Base-by-base conservation (phyloP, 1,284 basidiomycete species). In the Ganoderma meredithae region DNA sequence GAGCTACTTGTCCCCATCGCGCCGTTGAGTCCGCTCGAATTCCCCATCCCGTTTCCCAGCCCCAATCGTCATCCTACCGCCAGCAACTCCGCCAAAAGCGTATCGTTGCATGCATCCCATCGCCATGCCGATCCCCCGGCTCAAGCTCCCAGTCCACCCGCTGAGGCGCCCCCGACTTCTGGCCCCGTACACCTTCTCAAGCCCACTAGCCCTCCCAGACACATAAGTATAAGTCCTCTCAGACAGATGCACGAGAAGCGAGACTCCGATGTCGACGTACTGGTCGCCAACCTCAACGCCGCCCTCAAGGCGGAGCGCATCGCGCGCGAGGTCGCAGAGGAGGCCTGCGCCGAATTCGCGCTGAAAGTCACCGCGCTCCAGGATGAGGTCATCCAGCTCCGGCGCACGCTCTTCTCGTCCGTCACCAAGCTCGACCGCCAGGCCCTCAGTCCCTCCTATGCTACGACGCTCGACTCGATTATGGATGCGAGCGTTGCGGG, bases 341-440 rank as follows among this genome's bases (percentile, higher is more conserved):
- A 69, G 10, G 65, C 67, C 5, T 74, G 71, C 61, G 64, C 36
- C 0, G 65, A 44, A 9, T 66, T 74, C 13, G 49, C 49, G 8
- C 53, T 62, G 17, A 68, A 74, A 22, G 60, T 73, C 27, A 60
- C 66, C 6, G 56, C 63, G 7, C 68, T 76, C 17, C 77, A 76
- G 49, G 39, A 73, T 1, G 77, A 81, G 60, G 74, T 82, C 59
- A 64, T 79, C 39, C 66, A 74, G 25, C 68, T 76, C 0, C 79
- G 79, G 47, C 58, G 36, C n/a, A 13, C 39, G 39, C 58, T 60
- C n/a, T 60, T 60, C 58, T 15, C 58, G 2, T 40, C 58, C 39
- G 58, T 60, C 58, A 40, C 58, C 39, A 17, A 13, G 10, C 6
- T n/a, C 19, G 47, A 25, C 47, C 12, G 25, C 36, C 33, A 25